A percentile compares a stretch with the other conserved stretches of the same genome.
Evolutionary conservation across 2,329 filamentous ascomycete species (phyloP).

Genomic region (Arthrobotrys conoides): DNA sequence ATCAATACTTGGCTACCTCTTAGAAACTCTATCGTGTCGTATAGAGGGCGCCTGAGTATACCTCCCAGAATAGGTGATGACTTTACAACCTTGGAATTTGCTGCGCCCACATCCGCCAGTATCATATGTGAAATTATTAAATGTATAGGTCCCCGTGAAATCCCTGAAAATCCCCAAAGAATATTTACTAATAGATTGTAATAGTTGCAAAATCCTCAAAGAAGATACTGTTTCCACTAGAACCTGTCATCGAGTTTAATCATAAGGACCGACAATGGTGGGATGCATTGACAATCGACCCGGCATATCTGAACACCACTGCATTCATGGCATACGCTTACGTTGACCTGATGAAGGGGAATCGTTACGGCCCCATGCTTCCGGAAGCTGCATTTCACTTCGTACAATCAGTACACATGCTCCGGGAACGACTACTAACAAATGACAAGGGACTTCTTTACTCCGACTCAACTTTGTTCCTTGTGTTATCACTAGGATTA

Average conservation of each 20-base stretch:
- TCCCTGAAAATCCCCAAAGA: background rate
- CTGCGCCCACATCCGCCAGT: conserved; percentile 64
- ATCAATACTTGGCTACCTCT: conserved; percentile 1
- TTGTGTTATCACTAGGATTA: conserved; percentile 65
- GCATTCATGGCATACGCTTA: conserved; percentile 66
- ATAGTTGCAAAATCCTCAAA: conserved; percentile 66
- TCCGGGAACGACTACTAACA: conserved; percentile 65
- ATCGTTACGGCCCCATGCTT: conserved; percentile 40
- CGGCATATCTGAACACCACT: conserved; percentile 66
- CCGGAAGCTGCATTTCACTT: conserved; percentile 63
- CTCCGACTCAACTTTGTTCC: conserved; percentile 65
- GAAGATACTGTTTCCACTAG: conserved; percentile 65
- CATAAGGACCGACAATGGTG: conserved; percentile 64
- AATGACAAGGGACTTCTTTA: conserved; percentile 62
- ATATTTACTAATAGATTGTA: background rate
- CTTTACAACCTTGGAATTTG: conserved; percentile 64
- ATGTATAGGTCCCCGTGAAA: conserved; percentile 63
- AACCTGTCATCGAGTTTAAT: conserved; percentile 65
- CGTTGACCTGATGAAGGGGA: conserved; percentile 63
- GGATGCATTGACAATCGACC: conserved; percentile 65
- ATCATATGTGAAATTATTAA: conserved; percentile 64
- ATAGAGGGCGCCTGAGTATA: background rate
- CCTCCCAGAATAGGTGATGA: conserved; percentile 60
- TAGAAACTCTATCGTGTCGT: background rate
- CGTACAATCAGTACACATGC: conserved; percentile 64